phyloP scores from a whole-genome alignment of 2,329 filamentous ascomycete species.

The Immersiporthe knoxdaviesiana region DNA sequence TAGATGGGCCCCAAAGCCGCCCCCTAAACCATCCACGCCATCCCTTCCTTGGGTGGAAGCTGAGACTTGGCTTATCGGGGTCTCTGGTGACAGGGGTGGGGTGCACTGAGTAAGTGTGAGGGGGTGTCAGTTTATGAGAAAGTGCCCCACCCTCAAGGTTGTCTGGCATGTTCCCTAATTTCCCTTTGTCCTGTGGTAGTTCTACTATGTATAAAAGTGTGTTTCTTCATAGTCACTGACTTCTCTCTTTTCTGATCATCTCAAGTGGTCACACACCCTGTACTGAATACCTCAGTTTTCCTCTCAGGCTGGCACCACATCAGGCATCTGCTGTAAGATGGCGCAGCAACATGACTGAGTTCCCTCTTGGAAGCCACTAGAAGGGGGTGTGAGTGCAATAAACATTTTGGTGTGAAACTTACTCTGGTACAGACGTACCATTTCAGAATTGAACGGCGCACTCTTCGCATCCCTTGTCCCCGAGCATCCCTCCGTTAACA shows the following conservation, averaged over 20 bases:
- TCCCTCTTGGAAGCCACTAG: background rate
- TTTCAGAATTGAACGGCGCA: background rate
- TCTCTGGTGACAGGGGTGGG: background rate
- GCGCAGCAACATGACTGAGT: too few species aligned
- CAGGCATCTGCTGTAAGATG: background rate
- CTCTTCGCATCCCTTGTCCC: constrained; percentile 9
- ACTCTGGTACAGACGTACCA: background rate
- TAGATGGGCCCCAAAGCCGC: background rate
- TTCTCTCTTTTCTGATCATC: background rate
- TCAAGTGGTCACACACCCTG: background rate
- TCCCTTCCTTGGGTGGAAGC: constrained; percentile 25
- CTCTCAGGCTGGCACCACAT: background rate
- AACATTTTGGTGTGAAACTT: constrained; percentile 5
- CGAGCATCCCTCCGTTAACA: background rate
- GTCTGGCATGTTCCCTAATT: background rate
- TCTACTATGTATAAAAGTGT: background rate
- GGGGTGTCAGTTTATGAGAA: background rate
- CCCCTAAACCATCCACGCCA: background rate
- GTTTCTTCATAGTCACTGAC: background rate
- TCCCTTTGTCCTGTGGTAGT: background rate
- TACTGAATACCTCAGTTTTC: background rate
- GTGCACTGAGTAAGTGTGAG: background rate
- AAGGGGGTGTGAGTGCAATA: constrained; percentile 1
- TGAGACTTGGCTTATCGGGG: constrained; percentile 21
- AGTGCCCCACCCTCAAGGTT: background rate